Base-by-base conservation (phyloP, 164 flowering plant genomes). In the Pachysandra terminalis region DNA sequence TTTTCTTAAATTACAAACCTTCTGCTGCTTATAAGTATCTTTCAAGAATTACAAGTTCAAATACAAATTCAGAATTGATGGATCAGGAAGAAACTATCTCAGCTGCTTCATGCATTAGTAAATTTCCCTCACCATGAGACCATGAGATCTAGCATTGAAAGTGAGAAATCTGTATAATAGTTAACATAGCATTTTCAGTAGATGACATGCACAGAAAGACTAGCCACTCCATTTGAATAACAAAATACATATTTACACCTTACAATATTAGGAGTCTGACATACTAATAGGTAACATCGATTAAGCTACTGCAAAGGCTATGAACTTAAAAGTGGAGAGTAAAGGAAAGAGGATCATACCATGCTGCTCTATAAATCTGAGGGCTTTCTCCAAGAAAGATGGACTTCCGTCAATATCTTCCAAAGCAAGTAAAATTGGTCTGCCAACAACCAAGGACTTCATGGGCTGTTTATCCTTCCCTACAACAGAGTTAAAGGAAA, bases 351-450 rank as follows among this genome's bases (percentile, higher is more conserved):
- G 59, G 71, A 67, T 68, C 76, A 79, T 73, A 91, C 97, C 97
- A 71, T 82, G 67, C 67, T 87, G 84, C 75, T 91, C 97, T 41
- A 90, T 67, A 73, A 85, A 91, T 60, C 76, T 78, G 51, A 91
- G 90, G 28, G 97, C 96, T 74, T 91, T 91, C 68, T 91, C 97
- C 84, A 91, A 69, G 75, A 91, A 90, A 35, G 97, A 87, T 67
- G 97, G 97, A 68, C 83, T 25, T 61, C 97, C 97, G 81, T 91
- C 97, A 73, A 83, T 78, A 66, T 91, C 96, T 79, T 91, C 96
- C 74, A 91, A 71, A 67, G 94, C 97, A 77, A 88, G 92, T 68
- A 91, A 80, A 74, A 91, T 76, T 41, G 97, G 96, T 75, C 88
- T 77, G 40, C 97, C 94, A 71, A 86, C 62, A 59, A 91, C 87